Base-by-base conservation (phyloP, 805 yeast genomes). In the Starmerella riodocensis region DNA sequence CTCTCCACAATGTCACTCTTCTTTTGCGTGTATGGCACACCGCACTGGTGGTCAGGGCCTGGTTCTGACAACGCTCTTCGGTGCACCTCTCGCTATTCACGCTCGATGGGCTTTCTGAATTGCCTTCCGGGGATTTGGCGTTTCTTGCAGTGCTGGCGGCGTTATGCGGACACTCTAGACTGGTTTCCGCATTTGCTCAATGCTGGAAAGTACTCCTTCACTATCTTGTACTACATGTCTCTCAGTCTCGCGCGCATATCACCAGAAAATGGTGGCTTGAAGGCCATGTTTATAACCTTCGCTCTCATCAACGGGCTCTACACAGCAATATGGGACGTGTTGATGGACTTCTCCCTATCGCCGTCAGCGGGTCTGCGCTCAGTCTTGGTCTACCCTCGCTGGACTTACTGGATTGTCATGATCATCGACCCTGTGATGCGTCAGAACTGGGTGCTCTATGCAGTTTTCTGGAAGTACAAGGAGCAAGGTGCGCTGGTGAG, bases 131-230 rank as follows among this genome's bases (percentile, higher is more conserved):
- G 84, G 42, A 71, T 82, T 31, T 84, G 94, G 85, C 79, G 98
- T 61, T 73, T 81, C 41, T 55, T 88, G 40, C 98, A 91, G 57
- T 91, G 98, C 60, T 56, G 79, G 25, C 66, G 98, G 51, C 93
- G 98, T 69, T 91, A 70, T 56, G 73, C 76, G 21, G 98, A 91
- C 55, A 79, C 96, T 0, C 88, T 93, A 2, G 95, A 86, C 53
- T 78, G 86, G 81, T 91, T 91, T 55, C 98, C 98, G 0, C 98
- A 91, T 66, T 60, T 88, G 42, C 88, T 94, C 4, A 91, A 91
- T 53, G 83, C 83, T 67, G 52, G 66, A 25, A 91, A 91, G 58
- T 91, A 88, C 56, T 52, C 70, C 1, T 60, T 78, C 27, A 70
- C 86, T 2, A 69, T 80, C 2, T 51, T 71, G 18, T 84, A 82